Percentiles rank a stretch among this genome's conserved stretches.
phyloP scores from a whole-genome alignment of 257 asterid species.

The Rauvolfia tetraphylla region DNA sequence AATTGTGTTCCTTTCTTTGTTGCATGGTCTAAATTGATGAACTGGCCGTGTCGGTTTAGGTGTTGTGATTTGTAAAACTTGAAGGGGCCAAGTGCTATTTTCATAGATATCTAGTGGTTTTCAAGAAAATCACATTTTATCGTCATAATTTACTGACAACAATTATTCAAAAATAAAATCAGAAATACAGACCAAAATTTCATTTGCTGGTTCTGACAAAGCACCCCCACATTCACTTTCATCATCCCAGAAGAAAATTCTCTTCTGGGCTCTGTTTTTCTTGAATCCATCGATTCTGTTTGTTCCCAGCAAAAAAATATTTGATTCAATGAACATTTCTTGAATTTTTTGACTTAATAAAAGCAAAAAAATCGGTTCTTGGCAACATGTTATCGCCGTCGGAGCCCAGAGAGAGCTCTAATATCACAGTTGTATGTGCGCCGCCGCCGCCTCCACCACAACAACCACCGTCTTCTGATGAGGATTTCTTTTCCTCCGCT shows the following conservation, averaged over 20 bases:
- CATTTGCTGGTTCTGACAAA: constrained; percentile 5
- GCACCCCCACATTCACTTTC: neutral
- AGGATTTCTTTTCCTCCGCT: constrained; percentile 62
- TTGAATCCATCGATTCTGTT: neutral
- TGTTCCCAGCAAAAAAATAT: neutral
- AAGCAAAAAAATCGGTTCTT: neutral
- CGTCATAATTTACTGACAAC: neutral
- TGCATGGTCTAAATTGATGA: too few relatives aligned
- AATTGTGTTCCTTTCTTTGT: too few relatives aligned
- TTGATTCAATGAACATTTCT: neutral
- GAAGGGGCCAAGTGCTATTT: neutral
- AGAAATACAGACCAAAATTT: neutral
- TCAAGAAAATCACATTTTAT: neutral
- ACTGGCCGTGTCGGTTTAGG: too few relatives aligned
- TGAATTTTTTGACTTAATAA: neutral
- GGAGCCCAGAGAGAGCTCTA: constrained; percentile 18
- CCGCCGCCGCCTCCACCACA: neutral
- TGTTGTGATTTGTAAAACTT: too few relatives aligned
- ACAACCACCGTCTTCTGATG: constrained; percentile 54
- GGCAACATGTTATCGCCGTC: constrained; percentile 25
- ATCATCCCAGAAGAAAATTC: neutral
- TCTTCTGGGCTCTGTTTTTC: neutral
- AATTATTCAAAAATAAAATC: neutral
- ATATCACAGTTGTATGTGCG: neutral
- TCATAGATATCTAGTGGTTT: neutral